Percentiles rank a stretch among this genome's conserved stretches.
These are phyloP conservation scores for Naematelia aurantialba DNA, from an alignment of 768 basidiomycete genomes.

Conservation along the genomic window DNA sequence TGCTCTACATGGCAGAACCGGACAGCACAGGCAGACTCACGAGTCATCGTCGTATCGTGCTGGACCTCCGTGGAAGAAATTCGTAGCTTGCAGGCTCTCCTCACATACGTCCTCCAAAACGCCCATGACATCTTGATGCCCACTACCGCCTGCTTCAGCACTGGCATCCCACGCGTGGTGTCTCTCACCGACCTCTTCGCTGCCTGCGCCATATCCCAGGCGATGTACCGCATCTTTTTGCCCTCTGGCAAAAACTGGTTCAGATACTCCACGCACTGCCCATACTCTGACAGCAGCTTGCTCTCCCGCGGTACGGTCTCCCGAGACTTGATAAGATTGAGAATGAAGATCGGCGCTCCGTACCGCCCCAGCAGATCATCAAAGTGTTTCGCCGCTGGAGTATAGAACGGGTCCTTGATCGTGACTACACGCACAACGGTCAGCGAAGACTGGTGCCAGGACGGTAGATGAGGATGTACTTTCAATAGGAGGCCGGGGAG, in stretches of 20 bases:
- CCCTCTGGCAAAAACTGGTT: constrained; percentile 88
- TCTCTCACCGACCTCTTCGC: constrained; percentile 72
- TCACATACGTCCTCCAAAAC: constrained; percentile 93
- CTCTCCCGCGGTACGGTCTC: constrained; percentile 63
- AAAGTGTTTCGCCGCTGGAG: constrained; percentile 88
- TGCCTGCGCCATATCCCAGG: constrained; percentile 95
- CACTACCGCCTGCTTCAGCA: constrained; percentile 62
- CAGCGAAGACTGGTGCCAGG: constrained; percentile 1
- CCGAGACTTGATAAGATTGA: constrained; percentile 80
- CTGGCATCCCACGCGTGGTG: background rate
- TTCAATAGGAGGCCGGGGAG: constrained; percentile 91
- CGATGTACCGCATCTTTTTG: constrained; percentile 82
- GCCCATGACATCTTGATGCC: constrained; percentile 91
- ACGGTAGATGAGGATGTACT: constrained; percentile 57
- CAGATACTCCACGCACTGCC: constrained; percentile 83
- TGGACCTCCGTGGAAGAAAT: constrained; percentile 91
- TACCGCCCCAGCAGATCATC: constrained; percentile 85
- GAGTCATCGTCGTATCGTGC: constrained; percentile 43
- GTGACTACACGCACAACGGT: constrained; percentile 59
- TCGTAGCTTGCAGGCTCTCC: constrained; percentile 81
- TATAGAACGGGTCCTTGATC: constrained; percentile 90
- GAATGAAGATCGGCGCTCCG: constrained; percentile 79
- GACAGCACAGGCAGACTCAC: no score
- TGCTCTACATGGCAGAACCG: background rate
- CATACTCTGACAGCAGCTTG: constrained; percentile 84